Base-by-base conservation (phyloP, 352 stramenopile species). In the Phytophthora pluvialis region DNA sequence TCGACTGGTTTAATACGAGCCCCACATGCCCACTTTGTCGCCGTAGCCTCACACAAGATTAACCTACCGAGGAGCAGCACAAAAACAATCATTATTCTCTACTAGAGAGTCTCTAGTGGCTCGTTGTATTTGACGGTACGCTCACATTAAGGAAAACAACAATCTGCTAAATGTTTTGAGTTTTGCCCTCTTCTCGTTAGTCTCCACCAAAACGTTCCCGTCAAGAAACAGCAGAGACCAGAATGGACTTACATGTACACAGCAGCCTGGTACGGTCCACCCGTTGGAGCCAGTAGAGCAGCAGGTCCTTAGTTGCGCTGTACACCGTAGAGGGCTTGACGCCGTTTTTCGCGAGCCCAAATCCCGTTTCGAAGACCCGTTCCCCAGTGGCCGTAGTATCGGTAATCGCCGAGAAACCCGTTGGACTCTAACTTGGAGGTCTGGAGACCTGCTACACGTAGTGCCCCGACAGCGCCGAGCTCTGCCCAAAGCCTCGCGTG, bases 1-100 rank as follows among this genome's bases (percentile, higher is more conserved):
- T 89, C 38, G 74, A 86, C 50, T 89, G 82, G 82, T 85, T 88
- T 46, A 81, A 77, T n/a, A 74, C 77, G 2, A 88, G 73, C 45
- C 73, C 65, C 38, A 83, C 80, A 21, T 91, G 82, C 40, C 82
- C 82, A 4, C 64, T 89, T 32, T 91, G 82, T 33, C 81, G 81
- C 16, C 44, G 58, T 16, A 68, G 45, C 39, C 51, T 12, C 32
- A 58, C 43, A 39, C 5, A 42, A 36, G n/a, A 58, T 45, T 43
- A 36, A 36, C 26, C n/a, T 25, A 16, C n/a, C 15, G 13, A 57
- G 16, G 6, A 25, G n/a, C 11, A 33, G 12, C n/a, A 35, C 43
- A 33, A 4, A 49, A 49, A 21, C 15, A 35, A 35, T 60, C 21
- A 21, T 21, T 21, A 21, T 21, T 43, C 12, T 21, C 12, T 15